Percentiles rank a stretch among this genome's conserved stretches.
These are phyloP conservation scores for Phytopythium montanum DNA, from an alignment of 352 stramenopile species.

Conservation along the genomic window DNA sequence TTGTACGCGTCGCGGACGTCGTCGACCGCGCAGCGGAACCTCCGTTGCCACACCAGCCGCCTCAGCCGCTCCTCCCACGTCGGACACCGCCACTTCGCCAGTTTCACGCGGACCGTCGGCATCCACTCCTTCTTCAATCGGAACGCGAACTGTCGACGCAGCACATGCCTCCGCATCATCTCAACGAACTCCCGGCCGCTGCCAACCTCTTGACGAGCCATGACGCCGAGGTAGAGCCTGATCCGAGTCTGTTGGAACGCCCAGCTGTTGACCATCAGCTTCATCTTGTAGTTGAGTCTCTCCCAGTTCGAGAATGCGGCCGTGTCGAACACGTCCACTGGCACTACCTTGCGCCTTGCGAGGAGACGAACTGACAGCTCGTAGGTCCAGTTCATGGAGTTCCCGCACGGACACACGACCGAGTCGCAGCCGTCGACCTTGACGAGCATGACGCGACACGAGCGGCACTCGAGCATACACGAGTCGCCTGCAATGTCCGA, in stretches of 20 bases:
- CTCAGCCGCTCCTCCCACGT: slow-evolving; percentile 8
- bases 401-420: slow-evolving; percentile 37
- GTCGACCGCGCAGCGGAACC: slow-evolving; percentile 9
- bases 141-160: slow-evolving; percentile 1
- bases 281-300: slow-evolving; percentile 2
- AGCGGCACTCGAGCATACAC: slow-evolving; percentile 32
- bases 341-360: slow-evolving; percentile 19
- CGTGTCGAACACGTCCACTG: slow-evolving; percentile 32
- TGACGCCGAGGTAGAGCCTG: neutral
- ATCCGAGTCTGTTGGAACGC: slow-evolving; percentile 3
- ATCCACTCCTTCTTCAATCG: neutral
- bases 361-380: slow-evolving; percentile 17
- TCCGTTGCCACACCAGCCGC: slow-evolving; percentile 17
- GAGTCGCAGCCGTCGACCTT: slow-evolving; percentile 43
- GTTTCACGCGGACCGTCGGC: neutral
- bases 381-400: slow-evolving; percentile 28
- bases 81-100: neutral
- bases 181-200: neutral
- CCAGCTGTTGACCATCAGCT: neutral
- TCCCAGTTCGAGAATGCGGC: slow-evolving; percentile 16
- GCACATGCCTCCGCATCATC: neutral
- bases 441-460: slow-evolving; percentile 39
- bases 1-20: neutral
- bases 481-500: neutral
- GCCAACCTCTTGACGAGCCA: neutral